Conservation (phyloP, 2,329 filamentous ascomycete genomes). For the Colletotrichum brevisporum region DNA sequence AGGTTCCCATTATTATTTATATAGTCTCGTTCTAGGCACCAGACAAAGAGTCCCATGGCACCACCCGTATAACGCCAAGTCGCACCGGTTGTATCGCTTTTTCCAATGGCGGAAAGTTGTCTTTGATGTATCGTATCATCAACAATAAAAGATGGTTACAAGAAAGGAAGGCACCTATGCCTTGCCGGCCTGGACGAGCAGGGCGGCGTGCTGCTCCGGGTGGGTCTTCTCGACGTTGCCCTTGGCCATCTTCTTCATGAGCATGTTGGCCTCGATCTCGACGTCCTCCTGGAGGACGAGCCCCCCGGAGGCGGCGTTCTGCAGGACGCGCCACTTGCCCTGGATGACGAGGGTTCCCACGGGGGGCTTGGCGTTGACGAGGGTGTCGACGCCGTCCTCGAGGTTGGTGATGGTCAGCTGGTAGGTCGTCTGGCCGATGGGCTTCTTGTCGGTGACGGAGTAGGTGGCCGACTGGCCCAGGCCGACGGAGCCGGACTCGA, state of each 20-base stretch:
- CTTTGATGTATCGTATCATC: background rate
- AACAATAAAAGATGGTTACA: background rate
- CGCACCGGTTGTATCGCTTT: background rate
- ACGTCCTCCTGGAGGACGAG: slow-evolving; percentile 39
- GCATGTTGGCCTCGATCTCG: slow-evolving; percentile 38
- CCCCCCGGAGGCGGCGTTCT: slow-evolving; percentile 4
- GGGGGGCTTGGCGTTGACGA: slow-evolving; percentile 39
- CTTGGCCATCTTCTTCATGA: slow-evolving; percentile 42
- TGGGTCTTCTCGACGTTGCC: slow-evolving; percentile 40
- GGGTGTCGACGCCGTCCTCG: slow-evolving; percentile 37
- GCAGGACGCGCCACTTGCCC: slow-evolving; percentile 36
- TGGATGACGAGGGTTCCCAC: slow-evolving; percentile 37
- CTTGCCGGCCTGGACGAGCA: slow-evolving; percentile 38
- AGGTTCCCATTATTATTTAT: slow-evolving; percentile 27
- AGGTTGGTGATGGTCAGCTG: slow-evolving; percentile 40
- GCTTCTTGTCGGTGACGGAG: slow-evolving; percentile 41
- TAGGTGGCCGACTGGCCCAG: slow-evolving; percentile 33
- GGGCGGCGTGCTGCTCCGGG: slow-evolving; percentile 37
- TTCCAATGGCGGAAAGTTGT: slow-evolving; percentile 2
- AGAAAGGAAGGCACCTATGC: slow-evolving; percentile 11
- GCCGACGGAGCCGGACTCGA: slow-evolving; percentile 33
- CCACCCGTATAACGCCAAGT: slow-evolving; percentile 27
- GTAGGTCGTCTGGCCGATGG: slow-evolving; percentile 40
- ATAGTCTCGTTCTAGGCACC: slow-evolving; percentile 12
- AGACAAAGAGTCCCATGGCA: slow-evolving; percentile 4